Conservation (phyloP, 345 rosid genomes). For the Acer negundo region DNA sequence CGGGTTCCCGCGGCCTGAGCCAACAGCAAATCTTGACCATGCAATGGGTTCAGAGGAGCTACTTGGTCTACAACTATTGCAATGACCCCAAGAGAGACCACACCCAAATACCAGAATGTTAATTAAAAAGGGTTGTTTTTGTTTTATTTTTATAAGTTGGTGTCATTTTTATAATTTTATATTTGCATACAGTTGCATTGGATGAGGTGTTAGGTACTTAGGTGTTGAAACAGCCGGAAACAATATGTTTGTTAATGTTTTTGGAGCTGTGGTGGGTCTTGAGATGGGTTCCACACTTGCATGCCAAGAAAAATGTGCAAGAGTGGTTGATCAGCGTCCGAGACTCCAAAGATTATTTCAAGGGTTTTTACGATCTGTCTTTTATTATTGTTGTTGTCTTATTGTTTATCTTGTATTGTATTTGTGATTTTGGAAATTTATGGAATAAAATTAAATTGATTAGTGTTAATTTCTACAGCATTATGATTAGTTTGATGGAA, state of each 20-base stretch:
- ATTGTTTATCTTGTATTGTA: neutral
- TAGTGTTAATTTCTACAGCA: neutral
- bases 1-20: slow-evolving; percentile 47
- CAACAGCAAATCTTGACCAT: slow-evolving; percentile 59
- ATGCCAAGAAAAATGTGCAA: slow-evolving; percentile 29
- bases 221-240: neutral
- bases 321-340: slow-evolving; percentile 44
- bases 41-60: slow-evolving; percentile 75
- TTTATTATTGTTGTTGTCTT: slow-evolving; percentile 3
- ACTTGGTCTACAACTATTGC: slow-evolving; percentile 81
- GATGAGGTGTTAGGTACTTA: neutral
- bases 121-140: no score
- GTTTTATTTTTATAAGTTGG: neutral
- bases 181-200: neutral
- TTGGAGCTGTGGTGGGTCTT: slow-evolving; percentile 23
- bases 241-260: neutral
- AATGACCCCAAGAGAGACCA: slow-evolving; percentile 77
- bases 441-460: neutral
- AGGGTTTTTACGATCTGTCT: neutral
- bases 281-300: slow-evolving; percentile 43
- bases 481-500: no score
- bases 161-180: neutral
- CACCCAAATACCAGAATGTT: slow-evolving; percentile 82
- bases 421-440: neutral
- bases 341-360: slow-evolving; percentile 28